Percentiles rank a stretch among this genome's conserved stretches.
These are phyloP conservation scores for Dianthus caryophyllus DNA, from an alignment of 148 eudicot species.

Conservation along the genomic window DNA sequence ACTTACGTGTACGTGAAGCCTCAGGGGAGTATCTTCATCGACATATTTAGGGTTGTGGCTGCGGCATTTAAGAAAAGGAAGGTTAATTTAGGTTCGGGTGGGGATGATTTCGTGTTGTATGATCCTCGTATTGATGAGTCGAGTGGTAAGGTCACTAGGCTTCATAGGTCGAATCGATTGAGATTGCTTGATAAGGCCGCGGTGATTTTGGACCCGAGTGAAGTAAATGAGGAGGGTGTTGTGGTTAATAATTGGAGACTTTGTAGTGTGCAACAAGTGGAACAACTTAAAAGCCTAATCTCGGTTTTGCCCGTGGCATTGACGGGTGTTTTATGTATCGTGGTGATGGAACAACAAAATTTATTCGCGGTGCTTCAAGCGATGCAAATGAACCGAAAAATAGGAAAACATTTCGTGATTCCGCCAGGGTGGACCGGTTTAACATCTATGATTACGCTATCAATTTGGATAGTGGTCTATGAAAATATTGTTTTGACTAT, in stretches of 20 bases:
- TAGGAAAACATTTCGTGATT: conserved; percentile 43
- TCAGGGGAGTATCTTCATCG: conserved; percentile 56
- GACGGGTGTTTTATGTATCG: conserved; percentile 44
- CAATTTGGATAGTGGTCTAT: conserved; percentile 50
- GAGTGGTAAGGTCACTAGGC: conserved; percentile 4
- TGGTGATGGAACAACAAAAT: conserved; percentile 60
- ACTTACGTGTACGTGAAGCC: conserved; percentile 43
- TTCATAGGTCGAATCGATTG: conserved; percentile 26
- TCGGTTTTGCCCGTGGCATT: conserved; percentile 59
- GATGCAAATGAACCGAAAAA: conserved; percentile 38
- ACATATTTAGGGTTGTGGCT: conserved; percentile 43
- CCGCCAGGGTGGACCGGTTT: conserved; percentile 69
- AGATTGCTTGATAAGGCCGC: conserved; percentile 63
- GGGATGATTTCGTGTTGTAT: conserved; percentile 15
- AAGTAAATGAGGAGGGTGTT: conserved; percentile 33
- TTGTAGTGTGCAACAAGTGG: conserved; percentile 69
- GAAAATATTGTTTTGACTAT: conserved; percentile 40
- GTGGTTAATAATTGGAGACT: conserved; percentile 42
- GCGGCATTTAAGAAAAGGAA: conserved; percentile 52
- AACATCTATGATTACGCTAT: conserved; percentile 48
- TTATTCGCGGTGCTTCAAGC: conserved; percentile 68
- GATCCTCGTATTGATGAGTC: conserved; percentile 30
- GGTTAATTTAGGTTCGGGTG: neutral
- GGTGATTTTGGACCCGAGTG: conserved; percentile 33
- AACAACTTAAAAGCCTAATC: conserved; percentile 49